These are phyloP conservation scores for Geotrichum bryndzae DNA, from an alignment of 1,139 yeast genomes.

Conservation along the genomic window DNA sequence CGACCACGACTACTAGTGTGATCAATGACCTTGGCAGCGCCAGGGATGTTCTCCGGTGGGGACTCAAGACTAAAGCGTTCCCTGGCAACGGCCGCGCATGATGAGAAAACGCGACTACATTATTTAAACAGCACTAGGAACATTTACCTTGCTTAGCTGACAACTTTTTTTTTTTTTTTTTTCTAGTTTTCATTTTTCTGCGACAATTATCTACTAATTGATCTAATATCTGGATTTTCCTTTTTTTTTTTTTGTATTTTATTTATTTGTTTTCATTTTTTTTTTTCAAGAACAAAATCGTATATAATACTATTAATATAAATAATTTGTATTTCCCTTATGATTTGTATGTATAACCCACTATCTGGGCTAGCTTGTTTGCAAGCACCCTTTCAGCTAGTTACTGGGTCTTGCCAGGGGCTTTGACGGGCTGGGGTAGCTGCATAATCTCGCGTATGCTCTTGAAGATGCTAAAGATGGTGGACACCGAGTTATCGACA, in stretches of 20 bases:
- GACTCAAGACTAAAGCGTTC: slow-evolving; percentile 23
- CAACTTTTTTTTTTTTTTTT: background rate
- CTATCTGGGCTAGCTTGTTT: background rate
- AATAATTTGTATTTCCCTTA: background rate
- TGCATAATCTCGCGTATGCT: background rate
- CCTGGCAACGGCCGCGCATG: slow-evolving; percentile 13
- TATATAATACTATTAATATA: background rate
- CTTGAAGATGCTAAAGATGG: slow-evolving; percentile 2
- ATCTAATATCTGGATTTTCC: background rate
- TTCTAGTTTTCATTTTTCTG: no score
- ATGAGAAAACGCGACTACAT: background rate
- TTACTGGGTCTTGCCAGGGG: background rate
- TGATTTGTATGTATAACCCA: background rate
- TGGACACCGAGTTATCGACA: slow-evolving; percentile 27
- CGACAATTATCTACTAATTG: no score
- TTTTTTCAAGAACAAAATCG: background rate
- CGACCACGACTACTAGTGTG: slow-evolving; percentile 17
- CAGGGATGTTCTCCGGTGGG: slow-evolving; percentile 31
- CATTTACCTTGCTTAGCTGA: no score
- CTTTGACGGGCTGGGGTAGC: background rate
- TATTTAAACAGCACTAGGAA: background rate
- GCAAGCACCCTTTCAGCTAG: background rate
- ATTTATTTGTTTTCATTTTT: background rate
- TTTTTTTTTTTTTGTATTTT: background rate
- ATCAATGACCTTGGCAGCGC: slow-evolving; percentile 29